Evolutionary conservation across 1,139 yeast genomes (phyloP).

Genomic region (Hyphopichia khmerensis): DNA sequence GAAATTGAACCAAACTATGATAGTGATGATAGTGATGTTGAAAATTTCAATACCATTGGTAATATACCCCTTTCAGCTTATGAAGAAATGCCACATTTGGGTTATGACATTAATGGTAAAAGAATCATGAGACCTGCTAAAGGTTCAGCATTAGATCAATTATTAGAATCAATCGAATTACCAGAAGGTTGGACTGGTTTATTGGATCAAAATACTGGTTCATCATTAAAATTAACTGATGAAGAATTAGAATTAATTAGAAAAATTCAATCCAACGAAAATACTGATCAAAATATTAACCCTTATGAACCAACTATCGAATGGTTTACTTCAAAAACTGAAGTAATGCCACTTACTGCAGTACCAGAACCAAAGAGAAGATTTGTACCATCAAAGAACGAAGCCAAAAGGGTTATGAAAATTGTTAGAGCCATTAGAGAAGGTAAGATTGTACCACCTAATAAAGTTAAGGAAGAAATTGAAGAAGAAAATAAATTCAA

Average conservation of each 20-base stretch:
- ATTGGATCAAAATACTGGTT: constrained; percentile 86
- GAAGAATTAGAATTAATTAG: constrained; percentile 89
- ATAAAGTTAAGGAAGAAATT: constrained; percentile 51
- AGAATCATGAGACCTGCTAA: constrained; percentile 98
- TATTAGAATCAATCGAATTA: constrained; percentile 84
- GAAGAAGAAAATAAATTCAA: constrained; percentile 51
- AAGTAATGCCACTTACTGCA: constrained; percentile 90
- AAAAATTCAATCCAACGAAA: constrained; percentile 82
- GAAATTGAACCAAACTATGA: constrained; percentile 93
- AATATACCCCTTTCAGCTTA: constrained; percentile 90
- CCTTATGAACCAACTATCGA: constrained; percentile 95
- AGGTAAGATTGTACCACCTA: constrained; percentile 84
- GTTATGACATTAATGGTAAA: constrained; percentile 95
- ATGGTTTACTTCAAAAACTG: constrained; percentile 87
- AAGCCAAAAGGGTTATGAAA: constrained; percentile 94
- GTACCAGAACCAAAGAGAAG: constrained; percentile 97
- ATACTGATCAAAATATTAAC: constrained; percentile 74
- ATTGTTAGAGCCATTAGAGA: constrained; percentile 94
- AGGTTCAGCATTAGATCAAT: constrained; percentile 88
- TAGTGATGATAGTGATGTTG: constrained; percentile 88
- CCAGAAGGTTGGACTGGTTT: constrained; percentile 99
- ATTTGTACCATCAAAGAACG: constrained; percentile 94
- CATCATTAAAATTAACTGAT: constrained; percentile 77
- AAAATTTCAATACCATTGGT: constrained; percentile 85
- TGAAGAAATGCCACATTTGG: constrained; percentile 96